These are phyloP conservation scores for Picocystis salinarum DNA, from an alignment of 139 green algal species.

Conservation along the genomic window DNA sequence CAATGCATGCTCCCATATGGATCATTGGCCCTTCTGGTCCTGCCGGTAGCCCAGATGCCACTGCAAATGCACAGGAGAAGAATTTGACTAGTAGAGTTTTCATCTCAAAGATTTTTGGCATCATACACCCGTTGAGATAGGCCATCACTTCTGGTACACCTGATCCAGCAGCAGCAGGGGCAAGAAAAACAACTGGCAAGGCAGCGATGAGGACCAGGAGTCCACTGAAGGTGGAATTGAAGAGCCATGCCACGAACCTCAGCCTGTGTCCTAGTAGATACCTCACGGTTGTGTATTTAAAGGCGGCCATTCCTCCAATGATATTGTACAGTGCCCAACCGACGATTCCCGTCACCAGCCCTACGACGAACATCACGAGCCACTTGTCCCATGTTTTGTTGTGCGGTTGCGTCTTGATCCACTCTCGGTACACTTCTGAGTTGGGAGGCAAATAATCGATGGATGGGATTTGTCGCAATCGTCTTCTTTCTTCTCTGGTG, in stretches of 20 bases:
- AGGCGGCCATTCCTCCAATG: slow-evolving; percentile 20
- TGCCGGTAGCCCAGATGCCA: slow-evolving; percentile 56
- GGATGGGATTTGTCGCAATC: neutral
- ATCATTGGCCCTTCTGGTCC: slow-evolving; percentile 75
- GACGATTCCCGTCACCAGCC: slow-evolving; percentile 41
- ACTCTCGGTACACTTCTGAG: slow-evolving; percentile 50
- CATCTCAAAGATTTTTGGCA: slow-evolving; percentile 46
- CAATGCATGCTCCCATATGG: slow-evolving; percentile 58
- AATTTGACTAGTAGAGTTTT: slow-evolving; percentile 66
- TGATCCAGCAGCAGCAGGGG: slow-evolving; percentile 39
- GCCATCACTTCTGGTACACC: slow-evolving; percentile 70
- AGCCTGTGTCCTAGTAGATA: slow-evolving; percentile 26
- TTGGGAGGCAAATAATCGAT: slow-evolving; percentile 78
- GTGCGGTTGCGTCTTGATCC: slow-evolving; percentile 28
- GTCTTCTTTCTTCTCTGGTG: slow-evolving; percentile 17
- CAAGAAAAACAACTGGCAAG: slow-evolving; percentile 45
- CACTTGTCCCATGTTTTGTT: slow-evolving; percentile 53
- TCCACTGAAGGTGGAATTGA: slow-evolving; percentile 43
- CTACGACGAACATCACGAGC: slow-evolving; percentile 71
- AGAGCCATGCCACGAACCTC: slow-evolving; percentile 42
- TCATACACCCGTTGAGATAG: slow-evolving; percentile 59
- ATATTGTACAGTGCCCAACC: slow-evolving; percentile 44
- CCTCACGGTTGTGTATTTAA: slow-evolving; percentile 49
- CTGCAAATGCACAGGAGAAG: slow-evolving; percentile 36
- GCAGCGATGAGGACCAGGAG: slow-evolving; percentile 38